These are phyloP conservation scores for Hymenoscyphus fructigenus DNA, from an alignment of 2,329 filamentous ascomycete species.

Conservation along the genomic window DNA sequence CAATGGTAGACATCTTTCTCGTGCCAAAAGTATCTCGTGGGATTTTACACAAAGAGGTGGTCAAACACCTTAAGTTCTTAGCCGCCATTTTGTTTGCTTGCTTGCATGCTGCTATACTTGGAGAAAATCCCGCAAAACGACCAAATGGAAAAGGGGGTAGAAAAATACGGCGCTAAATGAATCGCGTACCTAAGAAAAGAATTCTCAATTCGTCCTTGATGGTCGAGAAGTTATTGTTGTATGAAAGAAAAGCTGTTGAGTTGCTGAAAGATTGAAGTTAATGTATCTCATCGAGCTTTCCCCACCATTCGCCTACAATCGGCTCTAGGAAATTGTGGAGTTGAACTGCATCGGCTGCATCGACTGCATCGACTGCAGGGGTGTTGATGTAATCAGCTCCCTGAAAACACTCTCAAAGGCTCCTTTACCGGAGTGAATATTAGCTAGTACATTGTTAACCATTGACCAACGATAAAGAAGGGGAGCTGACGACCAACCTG, in stretches of 20 bases:
- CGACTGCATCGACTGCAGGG: not conserved
- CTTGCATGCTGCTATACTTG: not conserved
- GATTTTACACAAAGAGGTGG: not conserved
- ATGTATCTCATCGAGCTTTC: not conserved
- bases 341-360: not conserved
- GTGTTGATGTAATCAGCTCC: too few species aligned
- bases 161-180: not conserved
- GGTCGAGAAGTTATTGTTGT: not conserved
- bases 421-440: too few species aligned
- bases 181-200: not conserved
- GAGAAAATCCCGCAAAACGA: not conserved
- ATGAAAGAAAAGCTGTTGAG: not conserved
- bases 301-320: constrained; percentile 2
- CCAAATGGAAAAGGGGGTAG: not conserved
- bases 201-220: not conserved
- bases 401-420: too few species aligned
- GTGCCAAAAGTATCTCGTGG: not conserved
- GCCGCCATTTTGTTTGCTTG: not conserved
- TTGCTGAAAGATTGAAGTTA: not conserved
- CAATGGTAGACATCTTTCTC: constrained; percentile 47
- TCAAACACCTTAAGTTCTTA: not conserved
- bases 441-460: too few species aligned
- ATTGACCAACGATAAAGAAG: too few species aligned
- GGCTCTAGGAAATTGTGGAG: not conserved
- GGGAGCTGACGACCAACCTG: too few species aligned